Conservation (phyloP, 2,329 filamentous ascomycete genomes). For the Pestalotiopsis sp. region DNA sequence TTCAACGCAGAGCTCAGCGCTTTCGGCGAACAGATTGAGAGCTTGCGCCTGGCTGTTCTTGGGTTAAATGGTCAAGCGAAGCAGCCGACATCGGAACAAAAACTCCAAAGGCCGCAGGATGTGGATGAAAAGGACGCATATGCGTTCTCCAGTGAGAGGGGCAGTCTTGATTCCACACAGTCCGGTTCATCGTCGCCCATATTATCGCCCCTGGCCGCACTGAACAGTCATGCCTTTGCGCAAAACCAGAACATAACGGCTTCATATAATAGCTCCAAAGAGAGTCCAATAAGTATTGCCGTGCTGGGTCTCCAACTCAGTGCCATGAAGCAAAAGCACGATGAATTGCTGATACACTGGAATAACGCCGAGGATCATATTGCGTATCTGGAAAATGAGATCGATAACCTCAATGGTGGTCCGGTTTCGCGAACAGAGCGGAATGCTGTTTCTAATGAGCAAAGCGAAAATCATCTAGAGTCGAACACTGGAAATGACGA, state of each 20-base stretch:
- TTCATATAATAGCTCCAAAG: background rate
- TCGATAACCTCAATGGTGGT: background rate
- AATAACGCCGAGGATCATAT: background rate
- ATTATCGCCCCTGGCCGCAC: background rate
- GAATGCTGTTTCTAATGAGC: background rate
- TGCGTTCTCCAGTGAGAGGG: background rate
- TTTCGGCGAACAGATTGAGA: background rate
- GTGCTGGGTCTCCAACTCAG: background rate
- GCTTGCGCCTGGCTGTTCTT: background rate
- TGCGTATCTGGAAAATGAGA: background rate
- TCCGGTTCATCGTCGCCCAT: background rate
- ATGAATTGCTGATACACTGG: constrained; percentile 1
- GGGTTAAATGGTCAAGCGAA: background rate
- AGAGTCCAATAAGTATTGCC: background rate
- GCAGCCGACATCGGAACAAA: background rate
- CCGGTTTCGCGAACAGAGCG: background rate
- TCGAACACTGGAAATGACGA: background rate
- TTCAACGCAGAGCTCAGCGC: background rate
- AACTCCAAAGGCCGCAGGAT: background rate
- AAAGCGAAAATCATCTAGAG: background rate
- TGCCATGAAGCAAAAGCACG: background rate
- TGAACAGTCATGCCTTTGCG: background rate
- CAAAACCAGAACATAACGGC: background rate
- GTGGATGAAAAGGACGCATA: background rate
- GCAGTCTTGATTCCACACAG: background rate